Base-by-base conservation (phyloP, 2,329 filamentous ascomycete species). In the Penicillium sp. region DNA sequence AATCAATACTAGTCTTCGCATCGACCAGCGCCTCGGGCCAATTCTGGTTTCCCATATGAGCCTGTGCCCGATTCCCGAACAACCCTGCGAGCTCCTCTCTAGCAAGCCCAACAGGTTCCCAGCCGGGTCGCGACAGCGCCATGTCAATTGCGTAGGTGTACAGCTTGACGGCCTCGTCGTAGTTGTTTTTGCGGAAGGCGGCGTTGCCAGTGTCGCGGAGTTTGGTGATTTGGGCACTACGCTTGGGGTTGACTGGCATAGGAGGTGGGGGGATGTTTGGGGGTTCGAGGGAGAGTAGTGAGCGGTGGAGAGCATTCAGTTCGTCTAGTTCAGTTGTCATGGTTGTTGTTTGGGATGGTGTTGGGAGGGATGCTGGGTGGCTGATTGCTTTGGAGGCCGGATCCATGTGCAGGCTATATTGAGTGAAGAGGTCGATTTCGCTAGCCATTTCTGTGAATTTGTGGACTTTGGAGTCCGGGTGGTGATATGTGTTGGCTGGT, bases 21-120 rank as follows among this genome's bases (percentile, higher is more conserved):
- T 99, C 95, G 6, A 91, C 82, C n/a, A 89, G 84, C 5, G 87
- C 95, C 78, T 95, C 91, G 0, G 90, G 83, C 93, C 93, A 98
- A 65, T 83, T 83, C 76, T 87, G 85, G 74, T 60, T 78, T 19
- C 87, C 87, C 88, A 97, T 96, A 76, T 93, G 84, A 59, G 91
- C 91, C 82, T 97, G 93, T 55, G 93, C 91, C 55, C 95, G 84
- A 77, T 97, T 97, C 51, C 90, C 87, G 76, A 91, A 91, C 65
- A 98, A 79, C 16, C 84, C 85, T 11, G 88, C 83, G 9, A 93
- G 80, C 77, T 99, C 95, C 74, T 98, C 95, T 61, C 91, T 81
- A 54, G 95, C 90, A 24, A 98, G 80, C 13, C 87, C 87, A 14
- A 86, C 83, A 0, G 93, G 92, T 77, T 99, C 95, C 95, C 95